A percentile compares a stretch with the other conserved stretches of the same genome.
phyloP scores from a whole-genome alignment of 2,329 filamentous ascomycete species.

The Talaromyces sp. region DNA sequence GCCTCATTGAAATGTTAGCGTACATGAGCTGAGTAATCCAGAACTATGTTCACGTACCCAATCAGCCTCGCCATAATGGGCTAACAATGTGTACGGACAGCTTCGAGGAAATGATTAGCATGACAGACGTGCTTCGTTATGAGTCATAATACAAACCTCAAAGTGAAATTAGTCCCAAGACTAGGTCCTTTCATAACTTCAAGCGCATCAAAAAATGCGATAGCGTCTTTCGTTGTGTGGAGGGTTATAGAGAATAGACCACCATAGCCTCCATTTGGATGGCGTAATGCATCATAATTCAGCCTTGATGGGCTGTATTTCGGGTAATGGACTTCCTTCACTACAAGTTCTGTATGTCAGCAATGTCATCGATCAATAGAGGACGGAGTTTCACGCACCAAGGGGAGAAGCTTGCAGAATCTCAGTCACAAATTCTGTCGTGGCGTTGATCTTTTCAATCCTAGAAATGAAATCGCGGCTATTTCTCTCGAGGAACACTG shows the following conservation, averaged over 20 bases:
- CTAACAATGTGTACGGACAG: conserved; percentile 86
- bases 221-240: conserved; percentile 65
- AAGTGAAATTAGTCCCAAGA: conserved; percentile 92
- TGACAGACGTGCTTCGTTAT: not conserved
- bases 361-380: not conserved
- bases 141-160: conserved; percentile 51
- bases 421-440: conserved; percentile 78
- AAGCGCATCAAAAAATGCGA: conserved; percentile 80
- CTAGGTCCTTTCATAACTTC: conserved; percentile 92
- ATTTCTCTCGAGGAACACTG: conserved; percentile 92
- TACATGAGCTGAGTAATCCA: not conserved
- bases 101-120: conserved; percentile 37
- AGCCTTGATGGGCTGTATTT: conserved; percentile 68
- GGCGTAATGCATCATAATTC: conserved; percentile 76
- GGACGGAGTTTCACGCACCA: conserved; percentile 36
- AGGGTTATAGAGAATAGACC: conserved; percentile 86
- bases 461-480: conserved; percentile 85
- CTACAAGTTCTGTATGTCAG: conserved; percentile 38
- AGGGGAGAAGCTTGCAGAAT: conserved; percentile 61
- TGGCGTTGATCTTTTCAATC: conserved; percentile 79
- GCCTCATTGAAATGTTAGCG: conserved; percentile 48
- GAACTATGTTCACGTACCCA: conserved; percentile 62
- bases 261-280: conserved; percentile 78
- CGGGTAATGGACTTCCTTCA: conserved; percentile 84
- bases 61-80: conserved; percentile 87